Evolutionary conservation across 1,139 yeast genomes (phyloP).

Genomic region (Geotrichum candidum): DNA sequence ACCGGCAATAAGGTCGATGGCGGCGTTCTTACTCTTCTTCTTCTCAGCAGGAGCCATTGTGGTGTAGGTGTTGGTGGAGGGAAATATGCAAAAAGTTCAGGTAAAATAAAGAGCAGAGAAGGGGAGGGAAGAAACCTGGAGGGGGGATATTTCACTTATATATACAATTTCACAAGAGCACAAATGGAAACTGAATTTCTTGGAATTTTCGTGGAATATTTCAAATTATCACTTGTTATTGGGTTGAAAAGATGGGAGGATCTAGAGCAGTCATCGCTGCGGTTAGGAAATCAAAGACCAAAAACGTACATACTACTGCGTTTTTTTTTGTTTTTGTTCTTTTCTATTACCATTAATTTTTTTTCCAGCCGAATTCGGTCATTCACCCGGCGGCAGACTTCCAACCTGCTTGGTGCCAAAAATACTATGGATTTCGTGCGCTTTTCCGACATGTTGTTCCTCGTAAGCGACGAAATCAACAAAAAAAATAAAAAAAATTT

Average conservation of each 20-base stretch:
- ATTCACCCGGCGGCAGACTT: not conserved
- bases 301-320: not conserved
- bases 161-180: not conserved
- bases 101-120: not conserved
- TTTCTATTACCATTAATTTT: not conserved
- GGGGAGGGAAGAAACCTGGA: not conserved
- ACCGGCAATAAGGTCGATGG: slow-evolving; percentile 84
- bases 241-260: not conserved
- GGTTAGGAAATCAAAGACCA: not conserved
- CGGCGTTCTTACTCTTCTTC: slow-evolving; percentile 40
- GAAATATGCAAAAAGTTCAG: not conserved
- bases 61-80: not conserved
- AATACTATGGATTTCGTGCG: not conserved
- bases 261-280: not conserved
- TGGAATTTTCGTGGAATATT: not conserved
- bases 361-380: not conserved
- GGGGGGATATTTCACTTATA: not conserved
- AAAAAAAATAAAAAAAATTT: no score
- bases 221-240: not conserved
- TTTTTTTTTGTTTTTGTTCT: not conserved
- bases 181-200: not conserved
- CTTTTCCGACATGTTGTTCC: not conserved
- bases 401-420: not conserved
- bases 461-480: not conserved
- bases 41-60: slow-evolving; percentile 24